These are phyloP conservation scores for Hyaloscypha finlandica DNA, from an alignment of 495 filamentous ascomycete species.

Conservation along the genomic window DNA sequence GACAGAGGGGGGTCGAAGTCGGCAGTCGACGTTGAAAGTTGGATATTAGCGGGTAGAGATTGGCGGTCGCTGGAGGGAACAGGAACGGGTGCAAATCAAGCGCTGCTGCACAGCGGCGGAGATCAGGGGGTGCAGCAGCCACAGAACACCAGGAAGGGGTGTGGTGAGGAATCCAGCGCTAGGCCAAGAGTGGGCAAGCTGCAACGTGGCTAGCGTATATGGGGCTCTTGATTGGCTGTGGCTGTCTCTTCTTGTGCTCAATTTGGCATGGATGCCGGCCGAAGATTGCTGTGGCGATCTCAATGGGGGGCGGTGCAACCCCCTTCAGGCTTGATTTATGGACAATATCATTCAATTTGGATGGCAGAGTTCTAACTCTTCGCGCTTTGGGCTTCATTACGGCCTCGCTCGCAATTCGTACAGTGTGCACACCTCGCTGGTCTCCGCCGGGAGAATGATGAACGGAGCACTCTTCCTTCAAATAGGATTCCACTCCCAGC, in stretches of 20 bases:
- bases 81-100: background rate
- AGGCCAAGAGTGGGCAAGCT: background rate
- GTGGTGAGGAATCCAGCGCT: background rate
- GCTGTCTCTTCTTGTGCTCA: background rate
- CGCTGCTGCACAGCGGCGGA: background rate
- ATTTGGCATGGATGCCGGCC: background rate
- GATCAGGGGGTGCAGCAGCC: background rate
- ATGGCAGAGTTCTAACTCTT: no score
- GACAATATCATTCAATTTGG: no score
- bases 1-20: constrained; percentile 6
- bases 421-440: no score
- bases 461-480: no score
- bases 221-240: background rate
- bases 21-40: constrained; percentile 5
- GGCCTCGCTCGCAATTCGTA: no score
- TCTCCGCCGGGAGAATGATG: no score
- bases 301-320: background rate
- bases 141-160: background rate
- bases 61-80: background rate
- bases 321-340: background rate
- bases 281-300: background rate
- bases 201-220: no score
- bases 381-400: no score
- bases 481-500: no score
- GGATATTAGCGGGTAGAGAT: background rate